Base-by-base conservation (phyloP, 208 protist species). In the Acanthamoeba royreba region DNA sequence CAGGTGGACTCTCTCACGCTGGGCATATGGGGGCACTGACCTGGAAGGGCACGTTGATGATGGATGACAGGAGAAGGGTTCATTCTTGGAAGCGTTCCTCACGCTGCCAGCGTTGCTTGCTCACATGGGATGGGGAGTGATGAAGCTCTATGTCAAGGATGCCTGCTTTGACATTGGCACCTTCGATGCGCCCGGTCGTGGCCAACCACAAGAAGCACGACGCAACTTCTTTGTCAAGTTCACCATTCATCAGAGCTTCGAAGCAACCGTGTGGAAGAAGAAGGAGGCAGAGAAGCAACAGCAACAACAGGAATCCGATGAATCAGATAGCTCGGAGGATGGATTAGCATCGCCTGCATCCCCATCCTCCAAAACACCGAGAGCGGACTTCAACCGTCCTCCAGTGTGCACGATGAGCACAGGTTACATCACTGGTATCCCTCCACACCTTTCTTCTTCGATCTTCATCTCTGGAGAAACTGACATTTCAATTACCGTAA, bases 121-220 rank as follows among this genome's bases (percentile, higher is more conserved):
- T 5, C 49, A 88, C 45, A 88, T 58, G 42, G 79, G 79, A 13
- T 88, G 79, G 79, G 79, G 79, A n/a, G 45, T 58, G 79, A 88
- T 88, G 79, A 42, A 58, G n/a, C 17, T 88, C 47, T 35, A 88
- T n/a, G 28, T 33, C 31, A 31, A 58, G 43, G 31, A 63, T 17
- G 45, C 47, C 43, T 13, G 15, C 13, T 5, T 88, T 38, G 45
- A 58, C 33, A 8, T n/a, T 2, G 31, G 31, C 38, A 1, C n/a
- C 49, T 28, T 3, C 28, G 9, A 46, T 2, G 28, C n/a, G n/a
- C n/a, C n/a, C n/a, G n/a, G n/a, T n/a, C n/a, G n/a, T n/a, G n/a
- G n/a, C n/a, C n/a, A n/a, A n/a, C n/a, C n/a, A n/a, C n/a, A n/a
- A n/a, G n/a, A n/a, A n/a, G n/a, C n/a, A n/a, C n/a, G 0, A 35